Evolutionary conservation across 164 flowering plant genomes (phyloP), one percentile per base, ranked within the genome.

Genomic region (Piper longum): DNA sequence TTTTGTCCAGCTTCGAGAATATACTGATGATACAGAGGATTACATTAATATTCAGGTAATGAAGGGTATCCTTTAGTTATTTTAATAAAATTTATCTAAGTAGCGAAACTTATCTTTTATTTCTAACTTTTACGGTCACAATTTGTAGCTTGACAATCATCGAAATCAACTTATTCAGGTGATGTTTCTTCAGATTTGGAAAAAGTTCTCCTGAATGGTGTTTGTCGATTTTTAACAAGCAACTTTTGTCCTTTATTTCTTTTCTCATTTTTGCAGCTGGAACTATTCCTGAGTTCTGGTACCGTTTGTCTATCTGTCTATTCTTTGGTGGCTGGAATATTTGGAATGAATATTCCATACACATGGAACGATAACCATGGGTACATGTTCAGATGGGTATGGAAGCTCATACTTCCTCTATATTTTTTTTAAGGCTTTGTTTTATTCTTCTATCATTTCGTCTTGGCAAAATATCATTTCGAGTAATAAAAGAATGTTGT

Each of bases 111-210:
- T 18, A 51, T 14, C 55, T 41, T 56, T 36, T 16, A 5, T 14
- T n/a, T 6, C 7, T 18, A 26, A 3, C 40, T 16, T 48, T 62
- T 40, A 63, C 52, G 41, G 44, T 19, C 26, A 18, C 13, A 19
- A 13, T 40, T 71, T 81, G 77, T 88, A 91, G 98, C 93, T 91
- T 63, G 98, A 91, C 75, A 89, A 87, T 77, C 96, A 89, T 77
- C 82, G 98, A 39, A 91, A 91, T 80, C 96, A 89, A 75, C 83
- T 91, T 51, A 91, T 91, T 80, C 98, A 91, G 98, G 98, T 91
- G 61, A 54, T 61, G 16, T 60, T 56, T 56, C 13, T 18, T 16
- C 44, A 2, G 62, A 36, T 17, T 8, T 60, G 62, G n/a, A 13
- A 48, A 13, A 19, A 13, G 12, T 1, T 8, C 6, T 13, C 16